Conservation (phyloP, 1,284 basidiomycete genomes). For the Ganoderma boninense region DNA sequence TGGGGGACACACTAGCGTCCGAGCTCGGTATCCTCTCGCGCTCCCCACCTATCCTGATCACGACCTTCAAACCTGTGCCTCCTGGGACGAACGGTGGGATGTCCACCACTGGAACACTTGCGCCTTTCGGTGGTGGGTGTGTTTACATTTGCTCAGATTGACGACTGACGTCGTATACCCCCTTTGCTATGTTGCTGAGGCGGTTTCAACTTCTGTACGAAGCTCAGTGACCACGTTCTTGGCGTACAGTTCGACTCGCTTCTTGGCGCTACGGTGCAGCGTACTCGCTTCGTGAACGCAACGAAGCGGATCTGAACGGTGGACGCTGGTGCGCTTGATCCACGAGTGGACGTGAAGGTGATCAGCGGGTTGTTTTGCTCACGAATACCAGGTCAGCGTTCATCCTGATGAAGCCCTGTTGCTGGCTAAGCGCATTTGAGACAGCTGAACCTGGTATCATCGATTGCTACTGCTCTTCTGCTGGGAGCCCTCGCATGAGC, state of each 20-base stretch:
- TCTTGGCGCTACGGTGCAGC: slow-evolving; percentile 85
- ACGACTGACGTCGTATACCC: too few species aligned
- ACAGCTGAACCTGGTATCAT: slow-evolving; percentile 37
- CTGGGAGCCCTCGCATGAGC: slow-evolving; percentile 31
- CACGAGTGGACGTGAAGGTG: slow-evolving; percentile 51
- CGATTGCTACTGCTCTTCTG: slow-evolving; percentile 31
- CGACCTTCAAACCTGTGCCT: slow-evolving; percentile 78
- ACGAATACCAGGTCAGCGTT: slow-evolving; percentile 78
- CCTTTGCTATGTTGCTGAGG: too few species aligned
- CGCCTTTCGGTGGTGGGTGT: slow-evolving; percentile 78
- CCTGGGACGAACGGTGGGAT: slow-evolving; percentile 94
- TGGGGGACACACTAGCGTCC: slow-evolving; percentile 84
- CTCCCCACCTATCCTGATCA: slow-evolving; percentile 76
- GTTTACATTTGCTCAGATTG: too few species aligned
- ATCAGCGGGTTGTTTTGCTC: slow-evolving; percentile 79
- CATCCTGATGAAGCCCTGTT: neutral
- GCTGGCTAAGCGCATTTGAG: neutral
- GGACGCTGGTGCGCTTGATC: slow-evolving; percentile 44
- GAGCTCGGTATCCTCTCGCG: slow-evolving; percentile 88
- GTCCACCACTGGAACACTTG: slow-evolving; percentile 76
- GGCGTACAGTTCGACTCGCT: slow-evolving; percentile 30
- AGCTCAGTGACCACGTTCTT: neutral
- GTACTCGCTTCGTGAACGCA: slow-evolving; percentile 76
- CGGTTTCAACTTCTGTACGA: too few species aligned
- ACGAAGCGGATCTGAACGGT: slow-evolving; percentile 77